Percentiles rank a stretch among this genome's conserved stretches.
Conservation (phyloP, 1,139 yeast species). For the Nakaseomyces nivariensis region DNA sequence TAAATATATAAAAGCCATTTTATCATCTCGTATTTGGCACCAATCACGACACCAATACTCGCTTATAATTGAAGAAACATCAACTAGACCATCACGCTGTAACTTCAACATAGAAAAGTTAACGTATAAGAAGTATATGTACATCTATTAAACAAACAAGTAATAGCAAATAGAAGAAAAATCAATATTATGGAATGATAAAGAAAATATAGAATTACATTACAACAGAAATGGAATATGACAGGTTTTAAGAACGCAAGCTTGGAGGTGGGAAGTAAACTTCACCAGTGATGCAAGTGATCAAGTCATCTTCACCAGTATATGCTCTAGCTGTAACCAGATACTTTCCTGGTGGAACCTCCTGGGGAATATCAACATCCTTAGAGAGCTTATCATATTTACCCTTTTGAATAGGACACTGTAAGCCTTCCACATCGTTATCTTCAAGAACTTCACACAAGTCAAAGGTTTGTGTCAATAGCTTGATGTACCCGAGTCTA, state of each 20-base stretch:
- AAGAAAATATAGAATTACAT: too few species aligned
- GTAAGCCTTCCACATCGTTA: constrained; percentile 50
- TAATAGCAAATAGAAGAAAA: neutral
- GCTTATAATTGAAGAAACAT: too few species aligned
- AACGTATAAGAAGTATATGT: too few species aligned
- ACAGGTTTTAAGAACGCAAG: neutral
- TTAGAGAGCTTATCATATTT: constrained; percentile 50
- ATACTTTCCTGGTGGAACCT: constrained; percentile 93
- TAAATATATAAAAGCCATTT: too few species aligned
- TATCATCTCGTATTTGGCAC: too few species aligned
- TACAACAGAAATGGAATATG: too few species aligned
- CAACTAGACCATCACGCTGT: too few species aligned
- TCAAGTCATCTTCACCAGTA: constrained; percentile 67
- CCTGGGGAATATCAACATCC: constrained; percentile 74
- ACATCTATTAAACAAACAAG: neutral
- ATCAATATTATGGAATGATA: too few species aligned
- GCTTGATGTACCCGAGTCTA: constrained; percentile 79
- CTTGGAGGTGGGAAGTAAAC: constrained; percentile 44
- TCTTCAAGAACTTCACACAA: constrained; percentile 79
- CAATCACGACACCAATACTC: too few species aligned
- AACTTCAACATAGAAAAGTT: too few species aligned
- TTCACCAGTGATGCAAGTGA: constrained; percentile 78
- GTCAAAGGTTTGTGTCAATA: constrained; percentile 79
- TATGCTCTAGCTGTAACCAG: constrained; percentile 80
- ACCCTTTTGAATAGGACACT: constrained; percentile 73